Percentiles rank a stretch among this genome's conserved stretches.
phyloP scores from a whole-genome alignment of 2,329 filamentous ascomycete species.

The Colletotrichum falcatum region DNA sequence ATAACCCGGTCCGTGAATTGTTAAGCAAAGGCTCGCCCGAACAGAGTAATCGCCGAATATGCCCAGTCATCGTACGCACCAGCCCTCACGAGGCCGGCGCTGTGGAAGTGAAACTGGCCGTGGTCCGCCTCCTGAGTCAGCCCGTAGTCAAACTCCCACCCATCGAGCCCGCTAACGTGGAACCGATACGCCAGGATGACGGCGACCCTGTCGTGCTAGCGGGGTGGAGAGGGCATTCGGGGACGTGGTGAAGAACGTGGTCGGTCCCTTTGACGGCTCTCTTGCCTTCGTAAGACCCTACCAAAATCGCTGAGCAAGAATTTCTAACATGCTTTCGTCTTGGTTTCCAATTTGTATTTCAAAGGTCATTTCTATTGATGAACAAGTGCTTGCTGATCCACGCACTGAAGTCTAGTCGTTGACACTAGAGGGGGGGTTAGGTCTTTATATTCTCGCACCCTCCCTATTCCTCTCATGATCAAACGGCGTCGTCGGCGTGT shows the following conservation, averaged over 20 bases:
- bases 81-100: conserved; percentile 47
- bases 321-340: neutral
- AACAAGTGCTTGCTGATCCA: neutral
- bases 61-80: conserved; percentile 47
- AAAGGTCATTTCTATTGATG: neutral
- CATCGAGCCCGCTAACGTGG: conserved; percentile 27
- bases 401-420: neutral
- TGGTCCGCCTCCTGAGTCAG: conserved; percentile 45
- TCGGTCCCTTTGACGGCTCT: neutral
- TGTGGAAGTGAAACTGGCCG: conserved; percentile 50
- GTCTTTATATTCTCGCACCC: neutral
- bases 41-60: conserved; percentile 24
- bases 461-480: neutral
- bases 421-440: no score
- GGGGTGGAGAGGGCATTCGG: conserved; percentile 45
- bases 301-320: neutral
- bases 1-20: no score
- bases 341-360: neutral
- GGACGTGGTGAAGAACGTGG: conserved; percentile 46
- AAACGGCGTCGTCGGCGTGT: conserved; percentile 1
- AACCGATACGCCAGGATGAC: conserved; percentile 52
- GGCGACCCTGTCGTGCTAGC: conserved; percentile 46
- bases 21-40: neutral
- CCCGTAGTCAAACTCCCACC: conserved; percentile 36
- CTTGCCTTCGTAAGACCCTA: neutral